Percentiles rank a stretch among this genome's conserved stretches.
phyloP scores from a whole-genome alignment of 257 asterid species.

The Echites panduratus region DNA sequence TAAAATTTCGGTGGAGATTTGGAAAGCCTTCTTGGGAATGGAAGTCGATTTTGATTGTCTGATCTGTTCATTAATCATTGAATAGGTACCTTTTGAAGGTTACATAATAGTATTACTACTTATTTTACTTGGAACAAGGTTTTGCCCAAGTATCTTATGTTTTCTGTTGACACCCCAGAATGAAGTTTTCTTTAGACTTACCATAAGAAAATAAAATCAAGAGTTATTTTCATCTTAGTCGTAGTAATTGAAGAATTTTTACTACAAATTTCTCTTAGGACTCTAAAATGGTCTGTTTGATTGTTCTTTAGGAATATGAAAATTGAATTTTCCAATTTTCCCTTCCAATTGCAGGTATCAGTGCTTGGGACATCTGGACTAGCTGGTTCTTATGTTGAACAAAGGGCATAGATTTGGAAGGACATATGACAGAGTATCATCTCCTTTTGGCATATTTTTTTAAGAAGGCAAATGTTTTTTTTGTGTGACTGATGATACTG shows the following conservation, averaged over 20 bases:
- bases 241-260: not conserved
- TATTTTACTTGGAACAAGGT: not conserved
- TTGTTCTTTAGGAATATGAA: not conserved
- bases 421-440: slow-evolving; percentile 6
- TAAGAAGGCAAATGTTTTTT: slow-evolving; percentile 7
- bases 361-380: slow-evolving; percentile 97
- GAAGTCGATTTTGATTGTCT: not conserved
- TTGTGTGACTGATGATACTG: slow-evolving; percentile 13
- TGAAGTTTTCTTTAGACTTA: not conserved
- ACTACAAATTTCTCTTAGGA: not conserved
- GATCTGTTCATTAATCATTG: not conserved
- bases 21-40: not conserved
- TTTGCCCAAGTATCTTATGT: not conserved
- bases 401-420: slow-evolving; percentile 53
- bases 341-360: slow-evolving; percentile 52
- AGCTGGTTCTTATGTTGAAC: slow-evolving; percentile 93
- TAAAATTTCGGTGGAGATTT: not conserved
- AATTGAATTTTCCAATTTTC: not conserved
- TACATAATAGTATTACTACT: not conserved
- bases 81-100: not conserved
- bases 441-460: not conserved
- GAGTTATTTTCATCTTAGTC: not conserved
- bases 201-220: not conserved
- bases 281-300: not conserved
- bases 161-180: not conserved